phyloP scores from a whole-genome alignment of 83 land plant species.

The Thuja plicata region DNA sequence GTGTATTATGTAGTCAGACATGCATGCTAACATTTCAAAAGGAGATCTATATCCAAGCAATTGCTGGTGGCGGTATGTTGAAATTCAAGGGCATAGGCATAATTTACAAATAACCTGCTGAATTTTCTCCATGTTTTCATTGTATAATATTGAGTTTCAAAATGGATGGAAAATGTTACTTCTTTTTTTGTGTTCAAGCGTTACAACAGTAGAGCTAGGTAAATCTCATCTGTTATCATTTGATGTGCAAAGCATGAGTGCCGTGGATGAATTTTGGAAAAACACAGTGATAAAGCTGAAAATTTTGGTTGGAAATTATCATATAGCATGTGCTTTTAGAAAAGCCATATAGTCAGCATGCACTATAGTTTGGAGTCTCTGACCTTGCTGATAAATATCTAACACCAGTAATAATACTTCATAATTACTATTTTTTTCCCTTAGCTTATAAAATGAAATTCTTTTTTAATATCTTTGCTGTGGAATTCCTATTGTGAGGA shows the following conservation, averaged over 20 bases:
- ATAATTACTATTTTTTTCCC: too few species aligned
- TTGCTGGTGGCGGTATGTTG: background rate
- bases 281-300: background rate
- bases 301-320: background rate
- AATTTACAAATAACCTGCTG: background rate
- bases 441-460: background rate
- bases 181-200: background rate
- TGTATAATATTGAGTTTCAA: background rate
- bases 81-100: background rate
- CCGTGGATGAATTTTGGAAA: background rate
- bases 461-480: background rate
- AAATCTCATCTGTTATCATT: background rate
- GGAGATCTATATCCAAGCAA: background rate
- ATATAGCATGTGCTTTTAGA: background rate
- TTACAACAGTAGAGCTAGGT: too few species aligned
- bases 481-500: background rate
- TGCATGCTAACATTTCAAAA: background rate
- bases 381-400: background rate
- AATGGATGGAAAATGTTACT: background rate
- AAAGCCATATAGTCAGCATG: background rate
- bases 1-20: background rate
- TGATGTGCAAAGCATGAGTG: background rate
- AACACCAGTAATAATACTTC: background rate
- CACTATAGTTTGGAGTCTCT: background rate
- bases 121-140: too few species aligned